Evolutionary conservation across 2,329 filamentous ascomycete genomes (phyloP), one percentile per base, ranked within the genome.

Genomic region (Alternaria consortialis): DNA sequence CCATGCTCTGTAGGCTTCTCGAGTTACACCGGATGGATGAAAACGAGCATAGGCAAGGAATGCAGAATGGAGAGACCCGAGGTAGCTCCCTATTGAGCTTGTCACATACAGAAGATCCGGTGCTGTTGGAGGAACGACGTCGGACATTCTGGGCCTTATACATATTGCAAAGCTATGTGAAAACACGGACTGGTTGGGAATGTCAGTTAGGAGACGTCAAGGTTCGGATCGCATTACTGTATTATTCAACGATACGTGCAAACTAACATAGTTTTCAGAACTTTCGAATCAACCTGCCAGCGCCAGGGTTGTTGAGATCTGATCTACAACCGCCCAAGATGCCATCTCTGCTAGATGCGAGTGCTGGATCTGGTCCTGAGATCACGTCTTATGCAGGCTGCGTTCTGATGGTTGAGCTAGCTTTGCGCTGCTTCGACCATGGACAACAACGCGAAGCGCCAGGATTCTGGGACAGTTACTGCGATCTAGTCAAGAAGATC

Each of bases 61-160:
- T 23, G 0, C 25, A 56, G 1, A 56, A 13, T 6, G 23, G n/a
- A 7, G 23, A 40, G 27, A 7, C 3, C 2, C 42, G 40, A 7
- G 4, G 12, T 12, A 5, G 34, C n/a, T 1, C 32, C 40, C 8
- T 0, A 4, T 39, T 39, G 7, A 11, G 7, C 29, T 40, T 56
- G 7, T n/a, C 53, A 11, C 20, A 47, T 20, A 56, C 43, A 2
- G 7, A 39, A 12, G 23, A 56, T 8, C 25, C 23, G 0, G 53
- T 40, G 1, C 42, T 56, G 7, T 31, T 47, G 8, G 53, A 56
- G n/a, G 53, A 56, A 23, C 53, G 43, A 56, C 43, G 53, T 31
- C 42, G 43, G 11, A 56, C 53, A 17, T 56, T 56, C n/a, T 56
- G 52, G 53, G 53, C 34, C 12, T 13, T 55, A 15, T 55, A 55